phyloP scores from a whole-genome alignment of 2,329 filamentous ascomycete genomes.

The Lizonia empirigonia region DNA sequence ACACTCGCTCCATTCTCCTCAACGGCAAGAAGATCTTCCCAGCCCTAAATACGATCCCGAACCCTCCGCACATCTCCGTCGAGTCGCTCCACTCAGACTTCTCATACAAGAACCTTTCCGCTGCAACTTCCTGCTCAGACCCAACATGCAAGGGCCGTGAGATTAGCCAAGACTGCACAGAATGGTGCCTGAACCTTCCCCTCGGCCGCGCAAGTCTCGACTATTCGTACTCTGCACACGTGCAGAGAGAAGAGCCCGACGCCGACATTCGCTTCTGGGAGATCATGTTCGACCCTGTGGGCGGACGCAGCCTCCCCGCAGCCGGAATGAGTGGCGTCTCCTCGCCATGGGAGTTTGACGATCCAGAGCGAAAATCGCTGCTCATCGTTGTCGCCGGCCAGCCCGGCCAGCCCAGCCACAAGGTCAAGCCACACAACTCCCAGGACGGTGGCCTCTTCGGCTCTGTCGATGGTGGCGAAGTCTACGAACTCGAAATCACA shows the following conservation, averaged over 20 bases:
- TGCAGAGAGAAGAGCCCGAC: conserved; percentile 16
- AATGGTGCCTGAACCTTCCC: conserved; percentile 28
- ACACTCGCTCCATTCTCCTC: conserved; percentile 35
- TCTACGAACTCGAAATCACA: conserved; percentile 34
- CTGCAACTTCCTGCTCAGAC: conserved; percentile 27
- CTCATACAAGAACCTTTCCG: conserved; percentile 33
- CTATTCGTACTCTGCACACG: conserved; percentile 33
- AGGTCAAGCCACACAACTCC: conserved; percentile 15
- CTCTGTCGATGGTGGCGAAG: conserved; percentile 18
- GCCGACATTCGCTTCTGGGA: conserved; percentile 33
- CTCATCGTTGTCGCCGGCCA: conserved; percentile 35
- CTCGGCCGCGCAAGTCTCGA: conserved; percentile 20
- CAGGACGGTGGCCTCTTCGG: conserved; percentile 29
- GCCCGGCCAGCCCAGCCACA: conserved; percentile 6
- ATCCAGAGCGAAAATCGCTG: conserved; percentile 34
- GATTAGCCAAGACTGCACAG: conserved; percentile 7
- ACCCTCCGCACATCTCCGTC: conserved; percentile 28
- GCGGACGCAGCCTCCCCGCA: conserved; percentile 17
- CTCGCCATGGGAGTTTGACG: conserved; percentile 25
- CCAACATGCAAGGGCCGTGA: conserved; percentile 20
- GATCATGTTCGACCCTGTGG: conserved; percentile 40
- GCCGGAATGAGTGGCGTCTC: conserved; percentile 10
- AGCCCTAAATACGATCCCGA: conserved; percentile 28
- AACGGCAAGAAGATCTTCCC: conserved; percentile 37
- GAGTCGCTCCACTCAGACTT: conserved; percentile 29